phyloP scores from a whole-genome alignment of 2,329 filamentous ascomycete genomes.

The Metarhizium guizhouense region DNA sequence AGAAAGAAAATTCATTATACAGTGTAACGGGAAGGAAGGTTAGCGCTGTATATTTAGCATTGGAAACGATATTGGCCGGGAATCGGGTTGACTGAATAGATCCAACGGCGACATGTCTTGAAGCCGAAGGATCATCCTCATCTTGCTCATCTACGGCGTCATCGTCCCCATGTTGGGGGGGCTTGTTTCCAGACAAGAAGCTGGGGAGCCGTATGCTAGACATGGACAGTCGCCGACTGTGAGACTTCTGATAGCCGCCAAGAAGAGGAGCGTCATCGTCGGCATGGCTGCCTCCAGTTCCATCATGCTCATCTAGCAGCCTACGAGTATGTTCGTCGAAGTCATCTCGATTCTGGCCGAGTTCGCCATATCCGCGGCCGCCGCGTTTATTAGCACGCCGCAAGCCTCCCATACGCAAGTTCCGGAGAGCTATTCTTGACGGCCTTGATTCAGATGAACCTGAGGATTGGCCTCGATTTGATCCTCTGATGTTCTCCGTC shows the following conservation, averaged over 20 bases:
- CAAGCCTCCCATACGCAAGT: slow-evolving; percentile 56
- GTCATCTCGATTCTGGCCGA: slow-evolving; percentile 46
- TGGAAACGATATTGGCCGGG: slow-evolving; percentile 85
- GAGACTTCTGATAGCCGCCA: slow-evolving; percentile 25
- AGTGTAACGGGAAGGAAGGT: slow-evolving; percentile 90
- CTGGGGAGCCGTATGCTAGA: slow-evolving; percentile 56
- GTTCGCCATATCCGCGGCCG: slow-evolving; percentile 49
- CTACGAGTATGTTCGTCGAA: slow-evolving; percentile 58
- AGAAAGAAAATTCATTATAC: slow-evolving; percentile 99
- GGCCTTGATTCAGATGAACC: slow-evolving; percentile 39
- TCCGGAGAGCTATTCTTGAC: slow-evolving; percentile 61
- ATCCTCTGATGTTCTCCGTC: slow-evolving; percentile 23
- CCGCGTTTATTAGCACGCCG: slow-evolving; percentile 46
- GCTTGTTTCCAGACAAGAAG: slow-evolving; percentile 43
- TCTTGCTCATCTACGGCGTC: slow-evolving; percentile 40
- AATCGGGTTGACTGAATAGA: slow-evolving; percentile 65
- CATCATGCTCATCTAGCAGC: slow-evolving; percentile 55
- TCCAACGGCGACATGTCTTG: slow-evolving; percentile 69
- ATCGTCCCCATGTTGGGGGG: slow-evolving; percentile 16
- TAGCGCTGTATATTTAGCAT: slow-evolving; percentile 94
- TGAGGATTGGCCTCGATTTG: slow-evolving; percentile 18
- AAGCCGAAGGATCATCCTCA: slow-evolving; percentile 57
- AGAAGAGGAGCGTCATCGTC: slow-evolving; percentile 69
- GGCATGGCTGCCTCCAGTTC: slow-evolving; percentile 52
- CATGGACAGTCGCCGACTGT: slow-evolving; percentile 22